Percentiles rank a stretch among this genome's conserved stretches.
Evolutionary conservation across 1,284 basidiomycete species (phyloP).

Genomic region (Tylopilus sp.): DNA sequence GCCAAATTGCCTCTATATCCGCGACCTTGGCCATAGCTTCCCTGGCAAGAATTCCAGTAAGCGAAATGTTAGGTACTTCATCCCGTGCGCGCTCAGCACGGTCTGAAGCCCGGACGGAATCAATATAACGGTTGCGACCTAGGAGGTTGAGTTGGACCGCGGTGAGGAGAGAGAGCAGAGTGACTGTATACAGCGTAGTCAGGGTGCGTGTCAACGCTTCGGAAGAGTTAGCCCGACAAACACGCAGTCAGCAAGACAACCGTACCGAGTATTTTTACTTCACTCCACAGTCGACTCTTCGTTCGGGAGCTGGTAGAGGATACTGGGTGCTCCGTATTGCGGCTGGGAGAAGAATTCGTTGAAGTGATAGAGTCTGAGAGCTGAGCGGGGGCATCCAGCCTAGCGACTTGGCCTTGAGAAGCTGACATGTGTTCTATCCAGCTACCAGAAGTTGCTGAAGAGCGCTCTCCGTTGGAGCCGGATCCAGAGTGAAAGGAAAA

Average conservation of each 20-base stretch:
- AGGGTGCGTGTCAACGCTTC: slow-evolving; percentile 82
- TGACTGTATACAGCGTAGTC: slow-evolving; percentile 78
- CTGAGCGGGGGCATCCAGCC: slow-evolving; percentile 9
- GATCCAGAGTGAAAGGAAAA: slow-evolving; percentile 31
- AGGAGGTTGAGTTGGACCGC: slow-evolving; percentile 80
- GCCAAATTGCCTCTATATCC: slow-evolving; percentile 27
- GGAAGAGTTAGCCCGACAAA: slow-evolving; percentile 3
- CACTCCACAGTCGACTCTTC: slow-evolving; percentile 77
- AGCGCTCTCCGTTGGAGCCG: slow-evolving; percentile 26
- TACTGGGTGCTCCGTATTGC: slow-evolving; percentile 6
- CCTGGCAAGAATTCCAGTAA: slow-evolving; percentile 24
- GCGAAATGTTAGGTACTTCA: slow-evolving; percentile 22
- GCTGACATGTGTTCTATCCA: slow-evolving; percentile 49
- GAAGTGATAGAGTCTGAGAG: slow-evolving; percentile 42
- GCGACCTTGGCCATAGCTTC: slow-evolving; percentile 25
- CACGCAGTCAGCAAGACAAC: slow-evolving; percentile 3
- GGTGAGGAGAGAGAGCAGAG: slow-evolving; percentile 78
- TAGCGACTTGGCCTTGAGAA: slow-evolving; percentile 10
- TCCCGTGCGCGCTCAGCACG: slow-evolving; percentile 58
- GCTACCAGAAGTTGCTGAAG: slow-evolving; percentile 41
- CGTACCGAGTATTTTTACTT: slow-evolving; percentile 78
- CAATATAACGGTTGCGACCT: slow-evolving; percentile 78
- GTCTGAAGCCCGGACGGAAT: slow-evolving; percentile 62
- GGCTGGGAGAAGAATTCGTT: slow-evolving; percentile 36
- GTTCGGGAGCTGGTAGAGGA: slow-evolving; percentile 37